Evolutionary conservation across 2,329 filamentous ascomycete genomes (phyloP).

Genomic region (Trichoderma atrobrunneum): DNA sequence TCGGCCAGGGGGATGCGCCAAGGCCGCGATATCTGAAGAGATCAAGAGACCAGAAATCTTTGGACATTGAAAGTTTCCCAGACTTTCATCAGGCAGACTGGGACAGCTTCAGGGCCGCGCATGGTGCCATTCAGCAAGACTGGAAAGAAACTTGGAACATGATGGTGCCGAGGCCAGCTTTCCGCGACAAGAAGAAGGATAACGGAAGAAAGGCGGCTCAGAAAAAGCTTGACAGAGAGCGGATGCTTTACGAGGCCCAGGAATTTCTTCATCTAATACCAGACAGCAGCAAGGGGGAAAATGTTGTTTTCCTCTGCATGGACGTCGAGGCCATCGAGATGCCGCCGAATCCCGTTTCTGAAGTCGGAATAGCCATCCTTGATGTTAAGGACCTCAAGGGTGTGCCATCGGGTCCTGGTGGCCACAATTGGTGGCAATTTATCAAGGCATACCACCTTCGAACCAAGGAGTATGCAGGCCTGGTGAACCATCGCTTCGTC

Average conservation of each 20-base stretch:
- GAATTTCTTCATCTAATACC: constrained; percentile 63
- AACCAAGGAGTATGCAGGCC: constrained; percentile 64
- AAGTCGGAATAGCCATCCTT: constrained; percentile 79
- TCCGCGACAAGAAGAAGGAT: constrained; percentile 39
- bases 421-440: constrained; percentile 62
- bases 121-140: not conserved
- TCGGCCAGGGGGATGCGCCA: constrained; percentile 57
- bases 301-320: constrained; percentile 66
- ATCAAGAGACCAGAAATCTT: constrained; percentile 42
- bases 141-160: constrained; percentile 22
- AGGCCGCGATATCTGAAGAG: constrained; percentile 66
- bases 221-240: constrained; percentile 49
- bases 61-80: constrained; percentile 34
- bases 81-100: constrained; percentile 38
- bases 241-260: constrained; percentile 62
- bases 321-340: constrained; percentile 82
- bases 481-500: constrained; percentile 67
- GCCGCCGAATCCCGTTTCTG: constrained; percentile 66
- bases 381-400: constrained; percentile 61
- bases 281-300: constrained; percentile 5
- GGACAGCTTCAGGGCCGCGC: constrained; percentile 25
- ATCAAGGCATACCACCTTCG: constrained; percentile 75
- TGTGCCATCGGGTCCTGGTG: constrained; percentile 58
- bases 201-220: constrained; percentile 45
- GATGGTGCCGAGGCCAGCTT: constrained; percentile 24